These are phyloP conservation scores for Phaeotremella fagi DNA, from an alignment of 768 basidiomycete species.

Conservation along the genomic window DNA sequence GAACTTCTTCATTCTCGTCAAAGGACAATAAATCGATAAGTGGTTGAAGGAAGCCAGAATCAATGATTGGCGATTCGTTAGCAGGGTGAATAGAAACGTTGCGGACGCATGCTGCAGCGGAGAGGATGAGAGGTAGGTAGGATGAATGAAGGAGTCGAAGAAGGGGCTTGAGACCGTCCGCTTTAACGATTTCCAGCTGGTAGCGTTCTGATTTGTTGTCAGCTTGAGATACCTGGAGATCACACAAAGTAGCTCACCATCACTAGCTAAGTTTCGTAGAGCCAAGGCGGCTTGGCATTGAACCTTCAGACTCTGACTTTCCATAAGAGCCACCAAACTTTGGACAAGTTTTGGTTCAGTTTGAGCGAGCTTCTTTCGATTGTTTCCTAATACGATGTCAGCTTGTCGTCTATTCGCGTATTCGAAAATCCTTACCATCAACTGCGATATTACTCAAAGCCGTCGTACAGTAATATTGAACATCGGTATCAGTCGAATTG, in stretches of 20 bases:
- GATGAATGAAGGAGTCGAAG: constrained; percentile 92
- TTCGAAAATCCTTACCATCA: constrained; percentile 58
- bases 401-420: neutral
- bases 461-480: constrained; percentile 99
- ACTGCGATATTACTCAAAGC: constrained; percentile 98
- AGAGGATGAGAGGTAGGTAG: constrained; percentile 94
- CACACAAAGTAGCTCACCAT: constrained; percentile 57
- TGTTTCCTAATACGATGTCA: constrained; percentile 55
- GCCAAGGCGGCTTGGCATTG: constrained; percentile 98
- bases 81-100: constrained; percentile 98
- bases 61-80: constrained; percentile 99
- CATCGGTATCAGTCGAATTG: constrained; percentile 96
- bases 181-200: constrained; percentile 95
- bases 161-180: constrained; percentile 83
- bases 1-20: constrained; percentile 99
- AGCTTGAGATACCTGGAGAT: too few species aligned
- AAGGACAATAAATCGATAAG: constrained; percentile 93
- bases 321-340: constrained; percentile 92
- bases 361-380: constrained; percentile 89
- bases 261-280: constrained; percentile 90
- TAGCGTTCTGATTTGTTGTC: constrained; percentile 71
- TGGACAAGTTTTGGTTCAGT: constrained; percentile 91
- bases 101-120: constrained; percentile 95
- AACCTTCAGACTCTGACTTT: constrained; percentile 92
- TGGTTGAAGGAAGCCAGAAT: constrained; percentile 93